phyloP scores from a whole-genome alignment of 2,329 filamentous ascomycete species.

The Ophiostoma angusticollis region DNA sequence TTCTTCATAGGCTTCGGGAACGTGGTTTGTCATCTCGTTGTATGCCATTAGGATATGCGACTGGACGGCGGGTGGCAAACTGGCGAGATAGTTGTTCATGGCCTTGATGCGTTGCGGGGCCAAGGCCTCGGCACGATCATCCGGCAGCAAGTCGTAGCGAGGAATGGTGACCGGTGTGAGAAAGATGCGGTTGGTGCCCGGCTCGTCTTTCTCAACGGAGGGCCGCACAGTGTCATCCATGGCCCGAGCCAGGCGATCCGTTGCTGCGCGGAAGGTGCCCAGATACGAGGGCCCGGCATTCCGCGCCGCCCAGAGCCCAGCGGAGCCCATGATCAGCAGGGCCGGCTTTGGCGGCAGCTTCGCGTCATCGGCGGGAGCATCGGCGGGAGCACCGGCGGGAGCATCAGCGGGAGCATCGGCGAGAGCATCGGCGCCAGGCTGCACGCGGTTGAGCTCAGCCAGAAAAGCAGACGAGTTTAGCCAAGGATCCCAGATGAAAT shows the following conservation, averaged over 20 bases:
- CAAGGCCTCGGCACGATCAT: slow-evolving; percentile 28
- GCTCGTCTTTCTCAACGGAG: neutral
- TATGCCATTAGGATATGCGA: slow-evolving; percentile 38
- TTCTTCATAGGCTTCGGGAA: slow-evolving; percentile 25
- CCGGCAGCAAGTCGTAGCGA: slow-evolving; percentile 29
- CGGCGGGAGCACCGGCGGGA: too few species aligned
- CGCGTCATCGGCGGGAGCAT: slow-evolving; percentile 6
- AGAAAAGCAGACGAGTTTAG: slow-evolving; percentile 36
- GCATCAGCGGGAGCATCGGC: slow-evolving; percentile 8
- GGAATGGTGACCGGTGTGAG: slow-evolving; percentile 29
- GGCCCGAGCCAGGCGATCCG: slow-evolving; percentile 29
- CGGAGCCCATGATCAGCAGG: slow-evolving; percentile 38
- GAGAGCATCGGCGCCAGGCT: slow-evolving; percentile 14
- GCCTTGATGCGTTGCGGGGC: slow-evolving; percentile 33
- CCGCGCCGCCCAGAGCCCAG: slow-evolving; percentile 42
- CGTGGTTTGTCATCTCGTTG: slow-evolving; percentile 30
- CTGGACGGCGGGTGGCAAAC: slow-evolving; percentile 26
- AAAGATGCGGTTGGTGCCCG: slow-evolving; percentile 17
- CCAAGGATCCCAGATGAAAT: slow-evolving; percentile 52
- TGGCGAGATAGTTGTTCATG: slow-evolving; percentile 39
- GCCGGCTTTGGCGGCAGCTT: slow-evolving; percentile 24
- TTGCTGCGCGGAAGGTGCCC: slow-evolving; percentile 30
- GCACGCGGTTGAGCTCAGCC: slow-evolving; percentile 27
- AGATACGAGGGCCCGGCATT: slow-evolving; percentile 34
- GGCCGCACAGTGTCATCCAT: slow-evolving; percentile 1